Evolutionary conservation across 2,329 filamentous ascomycete species (phyloP).

Genomic region (Dothideomycetes sp.): DNA sequence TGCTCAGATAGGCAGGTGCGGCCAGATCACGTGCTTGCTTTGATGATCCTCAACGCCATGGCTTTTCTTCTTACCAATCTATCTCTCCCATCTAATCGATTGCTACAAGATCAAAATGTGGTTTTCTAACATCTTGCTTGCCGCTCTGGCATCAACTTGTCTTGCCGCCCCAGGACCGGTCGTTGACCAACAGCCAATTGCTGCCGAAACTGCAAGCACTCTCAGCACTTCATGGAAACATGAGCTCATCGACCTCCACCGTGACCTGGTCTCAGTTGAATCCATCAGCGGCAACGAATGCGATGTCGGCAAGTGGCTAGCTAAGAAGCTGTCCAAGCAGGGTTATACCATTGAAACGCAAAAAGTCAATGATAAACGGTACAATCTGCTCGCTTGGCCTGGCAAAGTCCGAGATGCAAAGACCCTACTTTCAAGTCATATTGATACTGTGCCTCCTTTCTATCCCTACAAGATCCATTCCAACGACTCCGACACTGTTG

Average conservation of each 20-base stretch:
- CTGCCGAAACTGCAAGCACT: not conserved
- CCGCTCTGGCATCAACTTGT: not conserved
- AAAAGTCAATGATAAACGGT: slow-evolving; percentile 42
- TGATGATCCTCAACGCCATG: too few species aligned
- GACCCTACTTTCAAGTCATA: slow-evolving; percentile 68
- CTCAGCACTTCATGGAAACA: slow-evolving; percentile 7
- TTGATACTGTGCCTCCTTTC: slow-evolving; percentile 68
- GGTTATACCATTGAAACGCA: slow-evolving; percentile 57
- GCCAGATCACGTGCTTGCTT: not conserved
- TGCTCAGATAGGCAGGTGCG: not conserved
- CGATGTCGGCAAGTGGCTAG: slow-evolving; percentile 58
- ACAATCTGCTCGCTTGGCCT: slow-evolving; percentile 67
- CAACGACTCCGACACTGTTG: slow-evolving; percentile 40
- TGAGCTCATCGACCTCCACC: slow-evolving; percentile 62
- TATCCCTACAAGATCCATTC: slow-evolving; percentile 57
- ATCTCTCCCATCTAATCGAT: too few species aligned
- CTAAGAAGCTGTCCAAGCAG: slow-evolving; percentile 52
- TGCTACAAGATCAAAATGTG: not conserved
- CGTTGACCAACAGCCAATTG: slow-evolving; percentile 5
- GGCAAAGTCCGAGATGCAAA: slow-evolving; percentile 42
- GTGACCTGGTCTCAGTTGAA: slow-evolving; percentile 61
- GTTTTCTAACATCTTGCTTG: slow-evolving; percentile 2
- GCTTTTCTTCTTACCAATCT: too few species aligned
- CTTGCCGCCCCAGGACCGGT: not conserved
- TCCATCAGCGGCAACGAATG: slow-evolving; percentile 64